Evolutionary conservation across 148 eudicot species (phyloP).

Genomic region (Amaranthus hypochondriacus): DNA sequence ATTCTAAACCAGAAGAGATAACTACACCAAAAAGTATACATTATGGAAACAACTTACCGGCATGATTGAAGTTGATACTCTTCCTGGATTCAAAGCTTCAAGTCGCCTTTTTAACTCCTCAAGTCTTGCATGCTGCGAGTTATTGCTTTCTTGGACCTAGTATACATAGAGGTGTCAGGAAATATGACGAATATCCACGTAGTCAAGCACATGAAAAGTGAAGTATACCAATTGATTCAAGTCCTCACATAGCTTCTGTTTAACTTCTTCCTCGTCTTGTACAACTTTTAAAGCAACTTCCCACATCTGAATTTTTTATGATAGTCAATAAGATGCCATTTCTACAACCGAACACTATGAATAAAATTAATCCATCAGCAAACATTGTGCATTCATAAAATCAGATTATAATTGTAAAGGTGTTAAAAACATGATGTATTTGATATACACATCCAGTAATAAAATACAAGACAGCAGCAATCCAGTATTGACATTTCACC

Average conservation of each 20-base stretch:
- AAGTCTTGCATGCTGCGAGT: constrained; percentile 61
- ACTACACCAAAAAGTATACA: background rate
- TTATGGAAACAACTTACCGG: constrained; percentile 33
- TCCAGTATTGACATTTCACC: no score
- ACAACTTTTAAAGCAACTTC: constrained; percentile 70
- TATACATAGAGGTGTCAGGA: constrained; percentile 12
- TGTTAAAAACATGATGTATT: no score
- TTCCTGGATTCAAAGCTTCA: constrained; percentile 83
- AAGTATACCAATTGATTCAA: constrained; percentile 62
- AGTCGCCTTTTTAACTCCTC: constrained; percentile 85
- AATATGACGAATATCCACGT: background rate
- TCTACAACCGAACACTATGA: background rate
- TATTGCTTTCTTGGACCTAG: constrained; percentile 86
- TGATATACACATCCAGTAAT: no score
- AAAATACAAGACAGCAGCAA: no score
- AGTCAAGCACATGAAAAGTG: constrained; percentile 9
- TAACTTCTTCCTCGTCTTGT: constrained; percentile 76
- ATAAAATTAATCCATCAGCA: no score
- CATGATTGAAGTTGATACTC: constrained; percentile 38
- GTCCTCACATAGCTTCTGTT: constrained; percentile 90
- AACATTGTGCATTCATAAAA: background rate
- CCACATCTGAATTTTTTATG: constrained; percentile 46
- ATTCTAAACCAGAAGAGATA: background rate
- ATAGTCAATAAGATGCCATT: background rate
- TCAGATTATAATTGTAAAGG: background rate